phyloP scores from a whole-genome alignment of 2,329 filamentous ascomycete genomes.

The Exophiala dermatitidis region DNA sequence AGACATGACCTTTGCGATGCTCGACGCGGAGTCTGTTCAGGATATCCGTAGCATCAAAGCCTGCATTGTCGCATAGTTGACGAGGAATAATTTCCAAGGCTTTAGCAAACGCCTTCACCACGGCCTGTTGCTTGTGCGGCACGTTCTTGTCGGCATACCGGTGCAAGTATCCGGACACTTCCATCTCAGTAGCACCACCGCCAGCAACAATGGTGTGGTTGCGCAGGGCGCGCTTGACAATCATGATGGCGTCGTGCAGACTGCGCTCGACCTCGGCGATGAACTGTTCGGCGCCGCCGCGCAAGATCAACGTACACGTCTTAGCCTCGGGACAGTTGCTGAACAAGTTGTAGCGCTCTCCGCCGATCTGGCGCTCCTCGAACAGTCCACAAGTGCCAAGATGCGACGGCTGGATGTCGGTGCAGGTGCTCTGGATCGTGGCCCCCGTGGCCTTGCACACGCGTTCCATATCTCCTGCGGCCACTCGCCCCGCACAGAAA shows the following conservation, averaged over 20 bases:
- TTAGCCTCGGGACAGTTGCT: constrained; percentile 91
- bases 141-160: constrained; percentile 87
- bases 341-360: constrained; percentile 98
- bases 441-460: constrained; percentile 92
- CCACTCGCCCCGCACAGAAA: constrained; percentile 93
- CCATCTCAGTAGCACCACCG: constrained; percentile 93
- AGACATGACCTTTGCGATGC: constrained; percentile 85
- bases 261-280: constrained; percentile 97
- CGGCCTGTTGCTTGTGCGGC: constrained; percentile 87
- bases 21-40: constrained; percentile 93
- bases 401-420: constrained; percentile 81
- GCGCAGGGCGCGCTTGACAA: constrained; percentile 95
- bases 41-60: constrained; percentile 96
- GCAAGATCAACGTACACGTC: constrained; percentile 91
- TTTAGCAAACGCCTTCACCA: constrained; percentile 97
- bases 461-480: constrained; percentile 87
- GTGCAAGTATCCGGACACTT: constrained; percentile 88
- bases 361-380: constrained; percentile 93
- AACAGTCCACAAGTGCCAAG: constrained; percentile 85
- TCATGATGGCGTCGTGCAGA: constrained; percentile 98
- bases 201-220: constrained; percentile 92
- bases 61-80: constrained; percentile 96
- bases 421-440: constrained; percentile 89
- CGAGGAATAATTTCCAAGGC: constrained; percentile 93
- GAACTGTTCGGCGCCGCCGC: constrained; percentile 96